Evolutionary conservation across 2,329 filamentous ascomycete genomes (phyloP).

Genomic region (Fusarium chaquense): DNA sequence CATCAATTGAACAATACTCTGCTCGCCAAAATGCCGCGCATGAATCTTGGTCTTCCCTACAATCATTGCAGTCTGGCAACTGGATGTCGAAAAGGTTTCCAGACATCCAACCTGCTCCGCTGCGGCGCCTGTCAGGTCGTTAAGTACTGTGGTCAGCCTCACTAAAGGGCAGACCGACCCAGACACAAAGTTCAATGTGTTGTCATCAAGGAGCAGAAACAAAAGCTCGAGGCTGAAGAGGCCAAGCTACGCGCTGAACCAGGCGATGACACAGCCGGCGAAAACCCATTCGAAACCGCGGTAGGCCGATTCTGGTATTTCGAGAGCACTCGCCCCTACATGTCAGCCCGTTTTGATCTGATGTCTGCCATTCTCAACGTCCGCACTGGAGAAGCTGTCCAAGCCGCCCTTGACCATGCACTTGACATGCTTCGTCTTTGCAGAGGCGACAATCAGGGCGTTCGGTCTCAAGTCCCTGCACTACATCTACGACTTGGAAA

Average conservation of each 20-base stretch:
- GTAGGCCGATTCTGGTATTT: not conserved
- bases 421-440: constrained; percentile 9
- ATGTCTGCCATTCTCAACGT: constrained; percentile 9
- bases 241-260: not conserved
- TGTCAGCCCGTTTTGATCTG: not conserved
- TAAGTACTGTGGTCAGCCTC: constrained; percentile 15
- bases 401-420: not conserved
- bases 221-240: not conserved
- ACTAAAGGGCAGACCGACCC: constrained; percentile 15
- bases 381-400: constrained; percentile 11
- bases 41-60: constrained; percentile 22
- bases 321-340: constrained; percentile 21
- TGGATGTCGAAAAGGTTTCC: not conserved
- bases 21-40: constrained; percentile 1
- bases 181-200: constrained; percentile 12
- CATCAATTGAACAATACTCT: not conserved
- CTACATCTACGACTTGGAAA: constrained; percentile 18
- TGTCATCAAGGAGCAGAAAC: constrained; percentile 5
- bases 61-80: constrained; percentile 3
- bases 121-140: constrained; percentile 14
- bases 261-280: not conserved
- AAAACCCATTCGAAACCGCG: not conserved
- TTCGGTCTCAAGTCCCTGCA: constrained; percentile 1
- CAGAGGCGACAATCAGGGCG: constrained; percentile 11
- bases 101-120: constrained; percentile 3